Percentiles rank a stretch among this genome's conserved stretches.
These are phyloP conservation scores for Quercus gilva DNA, from an alignment of 306 rosid genomes.

Conservation along the genomic window DNA sequence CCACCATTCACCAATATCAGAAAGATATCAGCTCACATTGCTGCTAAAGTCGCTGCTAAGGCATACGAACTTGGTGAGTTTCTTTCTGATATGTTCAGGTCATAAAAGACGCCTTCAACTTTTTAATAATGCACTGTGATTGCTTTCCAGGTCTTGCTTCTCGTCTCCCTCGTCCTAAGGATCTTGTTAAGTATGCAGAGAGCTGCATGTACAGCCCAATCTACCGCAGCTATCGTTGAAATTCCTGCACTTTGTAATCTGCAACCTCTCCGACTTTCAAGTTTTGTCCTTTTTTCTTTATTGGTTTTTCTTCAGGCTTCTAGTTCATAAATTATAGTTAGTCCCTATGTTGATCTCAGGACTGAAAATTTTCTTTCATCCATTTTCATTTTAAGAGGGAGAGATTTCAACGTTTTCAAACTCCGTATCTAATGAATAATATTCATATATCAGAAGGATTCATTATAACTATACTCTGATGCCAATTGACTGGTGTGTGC, in stretches of 20 bases:
- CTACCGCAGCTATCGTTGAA: constrained; percentile 75
- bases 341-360: neutral
- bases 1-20: constrained; percentile 97
- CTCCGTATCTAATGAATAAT: neutral
- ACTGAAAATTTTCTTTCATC: neutral
- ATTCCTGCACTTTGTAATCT: constrained; percentile 4
- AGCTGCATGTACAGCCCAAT: constrained; percentile 96
- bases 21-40: constrained; percentile 92
- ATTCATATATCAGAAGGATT: neutral
- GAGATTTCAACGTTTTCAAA: neutral
- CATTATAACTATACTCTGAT: neutral
- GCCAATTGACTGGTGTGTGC: neutral
- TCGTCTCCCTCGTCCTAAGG: constrained; percentile 86
- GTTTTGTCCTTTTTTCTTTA: neutral
- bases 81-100: constrained; percentile 4
- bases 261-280: neutral
- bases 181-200: constrained; percentile 88
- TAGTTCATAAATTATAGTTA: neutral
- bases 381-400: neutral
- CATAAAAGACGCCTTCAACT: neutral
- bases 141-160: constrained; percentile 76
- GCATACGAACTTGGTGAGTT: constrained; percentile 83
- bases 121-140: constrained; percentile 11
- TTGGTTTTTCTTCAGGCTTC: neutral
- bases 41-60: constrained; percentile 87